phyloP scores from a whole-genome alignment of 2,329 filamentous ascomycete genomes.

The Aspergillus bombycis region DNA sequence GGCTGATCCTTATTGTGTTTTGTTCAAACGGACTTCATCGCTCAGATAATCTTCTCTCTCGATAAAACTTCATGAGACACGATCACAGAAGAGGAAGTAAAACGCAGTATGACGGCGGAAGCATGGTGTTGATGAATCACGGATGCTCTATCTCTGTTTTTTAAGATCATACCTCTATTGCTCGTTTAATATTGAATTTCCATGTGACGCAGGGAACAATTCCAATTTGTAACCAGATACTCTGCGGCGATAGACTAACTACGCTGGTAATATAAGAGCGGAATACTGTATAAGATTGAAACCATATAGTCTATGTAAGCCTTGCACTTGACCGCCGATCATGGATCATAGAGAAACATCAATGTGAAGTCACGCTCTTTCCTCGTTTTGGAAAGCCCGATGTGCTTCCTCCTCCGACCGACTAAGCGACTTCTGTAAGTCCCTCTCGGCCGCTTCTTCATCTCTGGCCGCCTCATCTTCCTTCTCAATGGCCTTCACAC shows the following conservation, averaged over 20 bases:
- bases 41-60: background rate
- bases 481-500: constrained; percentile 68
- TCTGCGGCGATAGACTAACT: background rate
- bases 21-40: background rate
- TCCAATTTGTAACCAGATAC: background rate
- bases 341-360: background rate
- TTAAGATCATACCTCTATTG: background rate
- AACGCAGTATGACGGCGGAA: constrained; percentile 7
- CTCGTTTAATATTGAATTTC: background rate
- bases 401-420: constrained; percentile 16
- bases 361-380: background rate
- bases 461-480: constrained; percentile 32
- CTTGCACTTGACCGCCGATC: background rate
- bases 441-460: constrained; percentile 34
- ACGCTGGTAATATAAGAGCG: background rate
- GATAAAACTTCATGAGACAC: constrained; percentile 9
- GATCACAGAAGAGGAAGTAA: constrained; percentile 6
- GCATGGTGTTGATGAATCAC: constrained; percentile 5
- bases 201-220: background rate
- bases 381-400: constrained; percentile 9
- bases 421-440: constrained; percentile 31
- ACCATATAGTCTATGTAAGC: constrained; percentile 2
- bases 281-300: background rate
- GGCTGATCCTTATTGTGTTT: constrained; percentile 14
- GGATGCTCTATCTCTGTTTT: constrained; percentile 8